Evolutionary conservation across 495 filamentous ascomycete species (phyloP).

Genomic region (Talaromyces wortmannii): DNA sequence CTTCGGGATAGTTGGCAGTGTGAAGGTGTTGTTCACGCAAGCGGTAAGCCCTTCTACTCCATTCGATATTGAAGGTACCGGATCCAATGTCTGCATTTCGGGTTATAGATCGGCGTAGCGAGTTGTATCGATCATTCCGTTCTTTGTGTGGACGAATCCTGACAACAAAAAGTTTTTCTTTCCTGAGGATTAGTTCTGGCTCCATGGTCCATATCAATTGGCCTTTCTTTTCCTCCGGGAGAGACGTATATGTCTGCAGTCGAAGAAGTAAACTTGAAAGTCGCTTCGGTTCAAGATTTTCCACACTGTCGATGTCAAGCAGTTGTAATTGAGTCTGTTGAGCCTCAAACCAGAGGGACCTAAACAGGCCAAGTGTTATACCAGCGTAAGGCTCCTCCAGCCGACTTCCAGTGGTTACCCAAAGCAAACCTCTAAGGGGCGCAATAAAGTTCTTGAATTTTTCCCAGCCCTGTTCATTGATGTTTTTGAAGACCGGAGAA

Average conservation of each 20-base stretch:
- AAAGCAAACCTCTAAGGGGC: slow-evolving; percentile 21
- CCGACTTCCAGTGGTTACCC: slow-evolving; percentile 21
- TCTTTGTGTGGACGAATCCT: slow-evolving; percentile 11
- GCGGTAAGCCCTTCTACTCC: too few relatives aligned
- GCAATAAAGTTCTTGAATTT: slow-evolving; percentile 18
- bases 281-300: too few relatives aligned
- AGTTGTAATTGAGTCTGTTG: neutral
- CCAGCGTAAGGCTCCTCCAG: slow-evolving; percentile 18
- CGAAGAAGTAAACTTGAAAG: too few relatives aligned
- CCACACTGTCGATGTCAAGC: too few relatives aligned
- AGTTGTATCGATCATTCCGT: slow-evolving; percentile 33
- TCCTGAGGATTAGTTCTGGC: too few relatives aligned
- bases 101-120: slow-evolving; percentile 16
- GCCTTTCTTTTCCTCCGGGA: too few relatives aligned
- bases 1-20: too few relatives aligned
- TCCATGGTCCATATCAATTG: too few relatives aligned
- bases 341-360: slow-evolving; percentile 13
- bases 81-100: too few relatives aligned
- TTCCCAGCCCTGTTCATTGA: neutral
- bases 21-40: too few relatives aligned
- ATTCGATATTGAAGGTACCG: too few relatives aligned
- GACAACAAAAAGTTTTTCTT: slow-evolving; percentile 20
- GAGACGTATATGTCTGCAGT: too few relatives aligned
- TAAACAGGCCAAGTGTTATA: slow-evolving; percentile 27
- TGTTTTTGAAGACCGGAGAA: slow-evolving; percentile 32